phyloP scores from a whole-genome alignment of 73 alveolate genomes.

The Tetrahymena malaccensis region DNA sequence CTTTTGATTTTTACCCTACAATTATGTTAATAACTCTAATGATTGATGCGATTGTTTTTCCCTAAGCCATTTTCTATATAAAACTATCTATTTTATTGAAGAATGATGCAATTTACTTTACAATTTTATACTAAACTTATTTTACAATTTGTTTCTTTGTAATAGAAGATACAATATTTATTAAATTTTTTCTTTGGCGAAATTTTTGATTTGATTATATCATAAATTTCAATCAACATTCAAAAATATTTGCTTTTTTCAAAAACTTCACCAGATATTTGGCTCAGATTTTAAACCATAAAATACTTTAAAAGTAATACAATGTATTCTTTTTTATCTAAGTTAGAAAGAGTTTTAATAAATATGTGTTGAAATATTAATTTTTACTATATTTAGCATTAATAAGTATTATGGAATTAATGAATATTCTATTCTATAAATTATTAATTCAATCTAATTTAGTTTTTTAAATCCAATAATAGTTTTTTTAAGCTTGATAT shows the following conservation, averaged over 20 bases:
- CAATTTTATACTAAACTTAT: background rate
- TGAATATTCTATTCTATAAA: too few species aligned
- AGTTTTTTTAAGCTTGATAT: too few species aligned
- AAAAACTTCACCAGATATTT: background rate
- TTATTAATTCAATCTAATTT: too few species aligned
- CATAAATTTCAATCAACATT: background rate
- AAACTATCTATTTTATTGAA: background rate
- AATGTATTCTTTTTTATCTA: too few species aligned
- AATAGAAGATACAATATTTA: background rate
- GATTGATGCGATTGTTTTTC: background rate
- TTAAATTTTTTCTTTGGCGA: background rate
- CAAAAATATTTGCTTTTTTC: background rate
- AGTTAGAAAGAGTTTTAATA: too few species aligned
- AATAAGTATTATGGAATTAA: too few species aligned
- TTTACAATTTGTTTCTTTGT: background rate
- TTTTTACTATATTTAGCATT: too few species aligned
- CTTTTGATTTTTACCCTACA: background rate
- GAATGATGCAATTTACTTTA: background rate
- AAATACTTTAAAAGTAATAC: too few species aligned
- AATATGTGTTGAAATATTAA: too few species aligned
- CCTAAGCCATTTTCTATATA: background rate
- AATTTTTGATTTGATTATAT: background rate
- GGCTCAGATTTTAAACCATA: background rate
- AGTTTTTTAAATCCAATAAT: too few species aligned
- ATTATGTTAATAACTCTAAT: background rate